These are phyloP conservation scores for Monoraphidium neglectum DNA, from an alignment of 139 green algal species.

Conservation along the genomic window DNA sequence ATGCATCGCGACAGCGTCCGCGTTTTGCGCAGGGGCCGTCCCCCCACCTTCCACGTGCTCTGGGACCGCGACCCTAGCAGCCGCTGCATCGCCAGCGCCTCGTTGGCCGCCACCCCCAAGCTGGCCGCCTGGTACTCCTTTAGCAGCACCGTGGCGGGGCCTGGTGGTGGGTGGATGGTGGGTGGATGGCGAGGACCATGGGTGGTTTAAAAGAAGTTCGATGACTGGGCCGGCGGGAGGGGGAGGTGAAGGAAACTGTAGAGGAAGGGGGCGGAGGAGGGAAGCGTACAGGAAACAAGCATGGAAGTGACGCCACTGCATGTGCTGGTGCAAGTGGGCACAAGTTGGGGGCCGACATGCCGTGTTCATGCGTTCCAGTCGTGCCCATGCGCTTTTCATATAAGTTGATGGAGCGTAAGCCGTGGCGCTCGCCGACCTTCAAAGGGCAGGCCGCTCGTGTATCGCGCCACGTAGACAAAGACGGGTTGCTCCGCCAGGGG, in stretches of 20 bases:
- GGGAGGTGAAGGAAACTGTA: too few relatives aligned
- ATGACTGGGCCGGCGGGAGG: too few relatives aligned
- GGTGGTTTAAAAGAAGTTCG: too few relatives aligned
- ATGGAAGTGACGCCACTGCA: too few relatives aligned
- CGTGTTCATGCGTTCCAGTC: background rate
- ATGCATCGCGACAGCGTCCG: background rate
- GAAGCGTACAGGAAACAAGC: too few relatives aligned
- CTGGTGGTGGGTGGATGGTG: too few relatives aligned
- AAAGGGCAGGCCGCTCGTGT: constrained; percentile 23
- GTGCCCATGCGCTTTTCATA: background rate
- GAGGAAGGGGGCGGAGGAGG: too few relatives aligned
- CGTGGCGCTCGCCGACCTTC: background rate
- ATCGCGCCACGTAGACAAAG: constrained; percentile 27
- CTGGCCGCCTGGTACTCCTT: constrained; percentile 17
- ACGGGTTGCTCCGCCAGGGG: constrained; percentile 1
- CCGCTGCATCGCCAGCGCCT: constrained; percentile 19
- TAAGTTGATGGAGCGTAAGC: background rate
- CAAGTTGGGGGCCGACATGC: too few relatives aligned
- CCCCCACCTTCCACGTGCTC: constrained; percentile 25
- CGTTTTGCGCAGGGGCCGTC: background rate
- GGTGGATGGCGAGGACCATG: too few relatives aligned
- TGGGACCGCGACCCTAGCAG: constrained; percentile 8
- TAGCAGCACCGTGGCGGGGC: constrained; percentile 21
- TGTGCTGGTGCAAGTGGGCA: too few relatives aligned
- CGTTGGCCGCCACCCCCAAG: constrained; percentile 8